phyloP scores from a whole-genome alignment of 192 early-diverging fungal species.

The Lobulomyces angularis region DNA sequence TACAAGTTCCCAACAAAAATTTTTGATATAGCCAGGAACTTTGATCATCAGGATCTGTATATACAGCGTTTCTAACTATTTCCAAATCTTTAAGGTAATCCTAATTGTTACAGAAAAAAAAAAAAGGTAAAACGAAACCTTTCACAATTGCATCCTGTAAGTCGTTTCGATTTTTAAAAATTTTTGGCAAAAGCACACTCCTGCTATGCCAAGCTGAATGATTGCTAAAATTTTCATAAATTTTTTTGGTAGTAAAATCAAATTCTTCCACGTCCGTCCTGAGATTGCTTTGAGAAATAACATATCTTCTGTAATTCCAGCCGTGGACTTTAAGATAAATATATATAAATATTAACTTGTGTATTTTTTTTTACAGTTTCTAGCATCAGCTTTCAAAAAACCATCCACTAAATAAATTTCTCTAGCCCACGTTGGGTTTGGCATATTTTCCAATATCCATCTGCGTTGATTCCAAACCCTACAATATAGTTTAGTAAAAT shows the following conservation, averaged over 20 bases:
- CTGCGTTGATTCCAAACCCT: slow-evolving; percentile 93
- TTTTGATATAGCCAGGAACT: slow-evolving; percentile 94
- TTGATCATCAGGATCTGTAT: slow-evolving; percentile 94
- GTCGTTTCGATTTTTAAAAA: slow-evolving; percentile 19
- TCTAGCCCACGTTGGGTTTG: slow-evolving; percentile 57
- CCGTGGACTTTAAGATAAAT: slow-evolving; percentile 64
- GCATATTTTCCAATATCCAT: slow-evolving; percentile 74
- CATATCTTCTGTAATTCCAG: slow-evolving; percentile 92
- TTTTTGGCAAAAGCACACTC: slow-evolving; percentile 57
- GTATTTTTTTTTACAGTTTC: slow-evolving; percentile 63
- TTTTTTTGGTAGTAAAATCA: slow-evolving; percentile 80
- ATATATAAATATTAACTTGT: neutral
- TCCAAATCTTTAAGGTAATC: slow-evolving; percentile 65
- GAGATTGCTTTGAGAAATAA: slow-evolving; percentile 39
- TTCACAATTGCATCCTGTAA: slow-evolving; percentile 16
- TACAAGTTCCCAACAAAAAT: slow-evolving; percentile 67
- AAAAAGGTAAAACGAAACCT: slow-evolving; percentile 10
- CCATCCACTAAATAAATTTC: slow-evolving; percentile 67
- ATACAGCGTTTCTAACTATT: slow-evolving; percentile 78
- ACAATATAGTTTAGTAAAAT: too few species aligned
- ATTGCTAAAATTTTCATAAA: slow-evolving; percentile 87
- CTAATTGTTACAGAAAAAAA: too few species aligned
- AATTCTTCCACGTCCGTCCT: slow-evolving; percentile 51
- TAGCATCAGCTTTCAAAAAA: slow-evolving; percentile 74
- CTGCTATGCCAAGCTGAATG: slow-evolving; percentile 98